Percentiles rank a stretch among this genome's conserved stretches.
These are phyloP conservation scores for Saitozyma podzolica DNA, from an alignment of 768 basidiomycete species.

Conservation along the genomic window DNA sequence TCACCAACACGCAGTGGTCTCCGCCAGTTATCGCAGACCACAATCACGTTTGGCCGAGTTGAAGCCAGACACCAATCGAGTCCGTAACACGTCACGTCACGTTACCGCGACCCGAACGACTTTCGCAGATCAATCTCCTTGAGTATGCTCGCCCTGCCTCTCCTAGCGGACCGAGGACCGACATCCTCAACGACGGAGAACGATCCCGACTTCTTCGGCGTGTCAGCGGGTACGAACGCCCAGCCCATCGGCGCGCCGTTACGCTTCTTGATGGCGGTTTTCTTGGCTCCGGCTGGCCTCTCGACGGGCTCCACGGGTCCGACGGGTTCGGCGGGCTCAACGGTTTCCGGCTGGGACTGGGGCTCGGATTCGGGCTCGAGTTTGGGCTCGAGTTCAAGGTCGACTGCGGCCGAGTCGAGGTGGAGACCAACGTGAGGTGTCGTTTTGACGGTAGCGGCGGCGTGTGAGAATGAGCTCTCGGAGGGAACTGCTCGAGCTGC, in stretches of 20 bases:
- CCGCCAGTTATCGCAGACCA: too few species aligned
- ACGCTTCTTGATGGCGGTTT: slow-evolving; percentile 10
- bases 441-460: too few species aligned
- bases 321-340: neutral
- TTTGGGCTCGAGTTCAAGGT: too few species aligned
- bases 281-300: slow-evolving; percentile 2
- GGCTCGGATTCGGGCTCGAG: neutral
- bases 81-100: too few species aligned
- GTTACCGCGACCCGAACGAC: neutral
- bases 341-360: neutral
- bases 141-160: neutral
- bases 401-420: too few species aligned
- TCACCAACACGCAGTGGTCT: too few species aligned
- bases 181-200: neutral
- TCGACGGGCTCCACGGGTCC: neutral
- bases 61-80: too few species aligned
- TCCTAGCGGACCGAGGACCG: slow-evolving; percentile 1
- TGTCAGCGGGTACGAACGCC: slow-evolving; percentile 1
- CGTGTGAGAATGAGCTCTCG: too few species aligned
- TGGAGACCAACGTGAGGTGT: too few species aligned
- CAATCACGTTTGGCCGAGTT: too few species aligned
- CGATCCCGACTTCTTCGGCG: neutral
- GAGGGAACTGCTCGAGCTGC: too few species aligned
- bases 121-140: neutral
- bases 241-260: slow-evolving; percentile 25